phyloP scores from a whole-genome alignment of 1,284 basidiomycete genomes.

The Chalciporus sp. region DNA sequence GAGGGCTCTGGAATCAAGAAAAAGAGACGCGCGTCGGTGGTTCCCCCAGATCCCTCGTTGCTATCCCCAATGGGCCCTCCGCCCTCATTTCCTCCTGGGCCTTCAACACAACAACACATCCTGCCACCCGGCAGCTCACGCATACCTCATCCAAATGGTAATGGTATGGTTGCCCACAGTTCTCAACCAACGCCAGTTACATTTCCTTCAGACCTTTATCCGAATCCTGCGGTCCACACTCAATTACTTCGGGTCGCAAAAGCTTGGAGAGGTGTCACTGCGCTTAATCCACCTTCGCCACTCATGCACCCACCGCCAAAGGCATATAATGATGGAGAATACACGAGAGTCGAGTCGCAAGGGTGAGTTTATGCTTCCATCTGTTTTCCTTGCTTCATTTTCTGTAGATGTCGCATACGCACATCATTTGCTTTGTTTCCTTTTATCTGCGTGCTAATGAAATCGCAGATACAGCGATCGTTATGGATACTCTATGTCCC shows the following conservation, averaged over 20 bases:
- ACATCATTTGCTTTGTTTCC: slow-evolving; percentile 15
- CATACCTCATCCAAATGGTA: slow-evolving; percentile 21
- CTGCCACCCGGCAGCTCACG: slow-evolving; percentile 16
- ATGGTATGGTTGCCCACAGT: slow-evolving; percentile 27
- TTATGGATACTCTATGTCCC: slow-evolving; percentile 36
- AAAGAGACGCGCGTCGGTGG: slow-evolving; percentile 44
- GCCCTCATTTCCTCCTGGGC: slow-evolving; percentile 11
- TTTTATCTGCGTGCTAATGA: slow-evolving; percentile 23
- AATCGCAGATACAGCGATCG: slow-evolving; percentile 29
- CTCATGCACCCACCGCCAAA: slow-evolving; percentile 24
- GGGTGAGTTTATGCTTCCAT: slow-evolving; percentile 27
- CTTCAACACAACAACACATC: slow-evolving; percentile 11
- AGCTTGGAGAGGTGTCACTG: slow-evolving; percentile 70
- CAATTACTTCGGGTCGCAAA: slow-evolving; percentile 61
- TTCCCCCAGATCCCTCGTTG: slow-evolving; percentile 29
- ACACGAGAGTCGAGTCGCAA: slow-evolving; percentile 29
- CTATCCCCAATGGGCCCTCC: slow-evolving; percentile 12
- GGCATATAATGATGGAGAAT: slow-evolving; percentile 24
- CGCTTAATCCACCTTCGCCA: slow-evolving; percentile 44
- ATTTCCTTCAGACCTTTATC: slow-evolving; percentile 40
- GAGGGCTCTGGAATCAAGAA: slow-evolving; percentile 42
- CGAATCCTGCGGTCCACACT: slow-evolving; percentile 51
- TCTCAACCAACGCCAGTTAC: slow-evolving; percentile 31
- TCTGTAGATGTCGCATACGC: slow-evolving; percentile 15
- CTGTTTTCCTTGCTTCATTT: neutral